Base-by-base conservation (phyloP, 371 early-diverging fungal species). In the Rhizopus arrhizus region DNA sequence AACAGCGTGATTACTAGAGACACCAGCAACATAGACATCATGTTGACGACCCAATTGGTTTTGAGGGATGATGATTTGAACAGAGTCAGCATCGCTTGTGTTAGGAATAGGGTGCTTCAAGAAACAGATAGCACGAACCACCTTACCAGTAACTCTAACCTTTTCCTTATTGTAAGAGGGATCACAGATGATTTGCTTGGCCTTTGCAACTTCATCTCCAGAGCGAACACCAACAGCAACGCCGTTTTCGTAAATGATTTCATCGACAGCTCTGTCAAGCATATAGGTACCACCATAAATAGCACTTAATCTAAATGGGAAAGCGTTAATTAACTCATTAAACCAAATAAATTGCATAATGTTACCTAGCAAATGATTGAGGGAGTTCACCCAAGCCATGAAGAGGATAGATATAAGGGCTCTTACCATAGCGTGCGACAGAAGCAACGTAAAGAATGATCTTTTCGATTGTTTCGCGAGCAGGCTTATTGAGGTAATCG, bases 351-450 rank as follows among this genome's bases (percentile, higher is more conserved):
- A 38, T 43, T 53, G 13, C 35, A 43, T 43, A 11, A 43, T n/a
- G n/a, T 52, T 53, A 63, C 56, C 43, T 42, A 29, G 69, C 64
- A 53, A 66, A 52, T 12, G 97, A 95, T 82, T 99, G 99, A 41
- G 99, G 99, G 48, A 99, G 86, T 69, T 99, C 99, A 59, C 99
- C 99, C 52, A 99, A 84, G 50, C 99, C 99, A 70, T 98, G 98
- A 59, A 96, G 82, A 59, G 99, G 99, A 77, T 99, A 99, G 70
- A 99, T 95, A 81, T 98, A 99, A n/a, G 99, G 99, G 65, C 94
- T 93, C 83, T 95, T 94, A 66, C 99, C 97, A 71, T 94, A 95
- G 50, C 94, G 88, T n/a, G 94, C 89, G 66, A 99, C 85, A 22
- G 99, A 99, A 40, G 87, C 88, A 64, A 95, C 90, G 74, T 99